Conservation (phyloP, 768 basidiomycete species). For the Panaeolus papilionaceus region DNA sequence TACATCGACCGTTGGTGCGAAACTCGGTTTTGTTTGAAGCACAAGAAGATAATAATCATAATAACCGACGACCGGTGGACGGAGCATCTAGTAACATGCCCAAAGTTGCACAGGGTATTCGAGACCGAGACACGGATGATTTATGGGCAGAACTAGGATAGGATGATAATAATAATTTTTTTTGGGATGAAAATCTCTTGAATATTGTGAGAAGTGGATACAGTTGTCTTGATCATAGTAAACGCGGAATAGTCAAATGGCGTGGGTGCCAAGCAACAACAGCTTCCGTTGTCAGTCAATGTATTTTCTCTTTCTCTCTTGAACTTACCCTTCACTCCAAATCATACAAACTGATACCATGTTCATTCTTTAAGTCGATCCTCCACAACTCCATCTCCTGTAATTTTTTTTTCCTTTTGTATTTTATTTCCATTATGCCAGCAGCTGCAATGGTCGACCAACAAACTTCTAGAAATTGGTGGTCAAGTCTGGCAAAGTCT, state of each 20-base stretch:
- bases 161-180: constrained; percentile 21
- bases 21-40: constrained; percentile 73
- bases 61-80: constrained; percentile 25
- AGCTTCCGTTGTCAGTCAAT: constrained; percentile 16
- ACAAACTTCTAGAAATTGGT: constrained; percentile 49
- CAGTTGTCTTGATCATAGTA: too few relatives aligned
- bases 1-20: constrained; percentile 62
- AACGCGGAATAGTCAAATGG: neutral
- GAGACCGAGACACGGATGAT: constrained; percentile 68
- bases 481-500: constrained; percentile 42
- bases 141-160: constrained; percentile 74
- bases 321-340: neutral
- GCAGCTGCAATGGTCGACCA: constrained; percentile 40
- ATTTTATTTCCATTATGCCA: constrained; percentile 35
- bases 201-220: neutral
- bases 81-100: constrained; percentile 61
- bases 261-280: constrained; percentile 30
- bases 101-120: constrained; percentile 56
- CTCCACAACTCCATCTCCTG: constrained; percentile 22
- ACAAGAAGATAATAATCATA: constrained; percentile 33
- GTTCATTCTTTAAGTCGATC: constrained; percentile 20
- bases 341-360: constrained; percentile 17
- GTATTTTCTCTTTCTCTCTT: neutral
- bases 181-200: neutral
- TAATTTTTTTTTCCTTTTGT: constrained; percentile 24